Conservation (phyloP, 2,329 filamentous ascomycete genomes). For the Ascochyta viciae-villosae region DNA sequence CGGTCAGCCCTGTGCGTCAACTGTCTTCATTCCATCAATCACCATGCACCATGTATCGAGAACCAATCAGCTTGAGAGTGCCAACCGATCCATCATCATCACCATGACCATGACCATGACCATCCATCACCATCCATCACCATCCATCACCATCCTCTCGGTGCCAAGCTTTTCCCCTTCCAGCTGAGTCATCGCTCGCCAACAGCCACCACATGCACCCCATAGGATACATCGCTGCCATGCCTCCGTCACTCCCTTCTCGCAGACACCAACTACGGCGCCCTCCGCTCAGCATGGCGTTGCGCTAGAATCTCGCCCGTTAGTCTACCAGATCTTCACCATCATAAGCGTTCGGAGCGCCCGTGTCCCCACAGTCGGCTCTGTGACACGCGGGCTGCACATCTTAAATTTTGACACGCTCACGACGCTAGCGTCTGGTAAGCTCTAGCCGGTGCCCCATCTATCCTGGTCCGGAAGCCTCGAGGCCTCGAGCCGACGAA, state of each 20-base stretch:
- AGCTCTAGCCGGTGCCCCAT: constrained; percentile 24
- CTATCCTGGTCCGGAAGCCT: constrained; percentile 29
- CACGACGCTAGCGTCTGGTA: constrained; percentile 21
- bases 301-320: constrained; percentile 34
- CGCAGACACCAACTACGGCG: constrained; percentile 9
- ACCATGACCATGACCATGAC: neutral
- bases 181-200: constrained; percentile 1
- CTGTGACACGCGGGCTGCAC: constrained; percentile 37
- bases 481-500: constrained; percentile 39
- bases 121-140: neutral
- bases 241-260: neutral
- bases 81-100: too few species aligned
- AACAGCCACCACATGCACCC: neutral
- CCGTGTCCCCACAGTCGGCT: constrained; percentile 34
- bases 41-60: neutral
- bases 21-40: constrained; percentile 9
- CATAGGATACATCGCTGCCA: neutral
- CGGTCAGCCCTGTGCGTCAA: constrained; percentile 11
- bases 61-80: neutral
- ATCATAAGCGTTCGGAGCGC: constrained; percentile 31
- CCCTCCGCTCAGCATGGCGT: constrained; percentile 14
- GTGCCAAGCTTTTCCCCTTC: neutral
- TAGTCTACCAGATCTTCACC: constrained; percentile 22
- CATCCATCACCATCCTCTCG: neutral
- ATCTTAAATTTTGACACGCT: constrained; percentile 37